Evolutionary conservation across 2,329 filamentous ascomycete genomes (phyloP).

Genomic region (Neodidymelliopsis sp.): DNA sequence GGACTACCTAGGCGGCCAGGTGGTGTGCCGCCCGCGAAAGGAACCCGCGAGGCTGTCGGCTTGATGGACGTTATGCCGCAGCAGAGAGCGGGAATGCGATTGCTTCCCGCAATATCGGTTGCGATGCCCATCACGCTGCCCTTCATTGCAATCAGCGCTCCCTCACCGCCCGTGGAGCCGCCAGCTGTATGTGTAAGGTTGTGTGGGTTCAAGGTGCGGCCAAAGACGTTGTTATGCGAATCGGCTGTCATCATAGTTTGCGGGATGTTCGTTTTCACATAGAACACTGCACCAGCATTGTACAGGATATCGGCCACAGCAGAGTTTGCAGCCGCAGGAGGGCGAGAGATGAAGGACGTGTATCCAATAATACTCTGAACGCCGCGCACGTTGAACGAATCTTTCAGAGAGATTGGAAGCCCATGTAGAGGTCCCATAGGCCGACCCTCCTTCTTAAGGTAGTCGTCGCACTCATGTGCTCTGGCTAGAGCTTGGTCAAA

Average conservation of each 20-base stretch:
- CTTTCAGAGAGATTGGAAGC: slow-evolving; percentile 57
- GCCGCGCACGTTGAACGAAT: slow-evolving; percentile 68
- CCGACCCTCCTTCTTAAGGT: slow-evolving; percentile 48
- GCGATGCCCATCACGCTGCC: slow-evolving; percentile 68
- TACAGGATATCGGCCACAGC: slow-evolving; percentile 49
- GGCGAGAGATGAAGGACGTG: slow-evolving; percentile 51
- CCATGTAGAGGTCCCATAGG: slow-evolving; percentile 61
- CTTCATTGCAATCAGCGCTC: slow-evolving; percentile 64
- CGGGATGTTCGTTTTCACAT: slow-evolving; percentile 63
- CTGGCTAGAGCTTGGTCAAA: slow-evolving; percentile 51
- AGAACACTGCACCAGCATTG: slow-evolving; percentile 57
- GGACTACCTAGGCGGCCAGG: slow-evolving; percentile 44
- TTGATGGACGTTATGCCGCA: slow-evolving; percentile 57
- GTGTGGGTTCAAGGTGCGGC: slow-evolving; percentile 68
- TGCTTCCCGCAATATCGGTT: slow-evolving; percentile 63
- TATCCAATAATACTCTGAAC: slow-evolving; percentile 67
- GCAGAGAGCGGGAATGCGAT: slow-evolving; percentile 64
- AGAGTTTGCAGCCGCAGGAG: slow-evolving; percentile 43
- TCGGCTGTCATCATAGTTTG: slow-evolving; percentile 60
- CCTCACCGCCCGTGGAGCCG: slow-evolving; percentile 72
- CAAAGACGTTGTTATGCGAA: slow-evolving; percentile 68
- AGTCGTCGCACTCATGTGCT: slow-evolving; percentile 50
- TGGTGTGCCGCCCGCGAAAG: slow-evolving; percentile 38
- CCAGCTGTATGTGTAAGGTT: slow-evolving; percentile 68
- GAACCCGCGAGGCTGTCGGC: slow-evolving; percentile 59